Evolutionary conservation across 345 rosid species (phyloP), one percentile per base, ranked within the genome.

Genomic region (Turnera subulata): DNA sequence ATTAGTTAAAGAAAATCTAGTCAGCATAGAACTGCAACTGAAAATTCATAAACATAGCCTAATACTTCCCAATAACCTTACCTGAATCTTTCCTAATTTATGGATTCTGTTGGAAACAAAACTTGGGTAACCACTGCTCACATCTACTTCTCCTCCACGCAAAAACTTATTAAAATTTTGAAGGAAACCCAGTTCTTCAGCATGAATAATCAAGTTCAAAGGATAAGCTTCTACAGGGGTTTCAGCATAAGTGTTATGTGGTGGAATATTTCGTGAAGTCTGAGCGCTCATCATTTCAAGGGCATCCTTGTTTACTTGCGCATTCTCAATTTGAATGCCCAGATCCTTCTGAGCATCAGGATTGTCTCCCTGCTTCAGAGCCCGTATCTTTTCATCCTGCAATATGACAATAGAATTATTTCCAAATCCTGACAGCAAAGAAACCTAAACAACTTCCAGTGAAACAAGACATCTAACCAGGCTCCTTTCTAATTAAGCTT

Each of bases 31-130:
- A 33, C 16, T 46, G 19, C 56, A 19, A 19, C 25, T 10, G 10
- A 53, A 12, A 48, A 11, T 26, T 37, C 0, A 54, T 22, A 26
- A 1, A 38, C 6, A 23, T 6, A 19, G 38, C 15, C 2, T 40
- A 53, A 13, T 29, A 29, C 51, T 37, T 60, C 38, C 45, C 26
- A 7, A n/a, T 8, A 8, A 14, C 8, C 58, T 61, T 76, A 93
- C 99, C 94, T 77, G 16, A 39, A 62, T 76, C 16, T 52, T 79
- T 20, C 25, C 74, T 73, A 87, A 48, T 71, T 73, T 87, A 56
- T 61, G 59, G 56, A 85, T 66, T 69, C 97, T 78, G 67, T 84
- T 93, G 79, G 79, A 66, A 20, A 87, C 88, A 72, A 89, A 93
- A 2, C 64, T 38, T 20, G 95, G 96, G 72, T 81, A 89, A 38